Conservation (phyloP, 73 alveolate species). For the Tetrahymena malaccensis region DNA sequence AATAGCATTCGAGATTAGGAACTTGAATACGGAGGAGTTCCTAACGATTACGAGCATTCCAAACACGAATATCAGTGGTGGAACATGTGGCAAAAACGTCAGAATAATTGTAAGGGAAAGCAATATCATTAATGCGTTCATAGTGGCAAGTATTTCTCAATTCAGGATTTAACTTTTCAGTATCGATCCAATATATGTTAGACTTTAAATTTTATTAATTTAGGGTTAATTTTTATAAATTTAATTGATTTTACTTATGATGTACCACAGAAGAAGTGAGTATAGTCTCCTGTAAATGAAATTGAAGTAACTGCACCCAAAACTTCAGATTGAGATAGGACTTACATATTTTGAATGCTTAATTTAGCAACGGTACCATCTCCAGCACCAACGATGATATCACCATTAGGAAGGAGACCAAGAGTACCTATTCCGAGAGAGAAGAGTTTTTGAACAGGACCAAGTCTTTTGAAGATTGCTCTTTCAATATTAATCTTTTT, state of each 20-base stretch:
- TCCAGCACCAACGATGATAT: conserved; percentile 85
- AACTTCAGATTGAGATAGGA: conserved; percentile 57
- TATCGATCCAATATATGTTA: conserved; percentile 71
- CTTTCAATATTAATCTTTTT: conserved; percentile 48
- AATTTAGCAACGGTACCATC: conserved; percentile 86
- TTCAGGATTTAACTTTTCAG: conserved; percentile 79
- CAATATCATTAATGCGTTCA: conserved; percentile 84
- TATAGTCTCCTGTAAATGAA: conserved; percentile 78
- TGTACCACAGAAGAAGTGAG: conserved; percentile 93
- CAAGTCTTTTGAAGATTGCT: conserved; percentile 72
- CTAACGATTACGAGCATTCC: conserved; percentile 85
- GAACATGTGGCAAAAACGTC: conserved; percentile 96
- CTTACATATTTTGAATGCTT: conserved; percentile 59
- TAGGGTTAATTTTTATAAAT: conserved; percentile 3
- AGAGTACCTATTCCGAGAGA: conserved; percentile 61
- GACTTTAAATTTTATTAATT: not conserved
- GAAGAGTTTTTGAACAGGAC: conserved; percentile 75
- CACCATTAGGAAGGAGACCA: conserved; percentile 83
- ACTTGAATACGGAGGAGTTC: conserved; percentile 89
- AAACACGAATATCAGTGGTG: conserved; percentile 83
- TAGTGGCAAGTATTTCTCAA: conserved; percentile 92
- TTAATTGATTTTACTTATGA: conserved; percentile 54
- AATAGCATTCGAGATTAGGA: conserved; percentile 88
- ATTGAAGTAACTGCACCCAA: conserved; percentile 91
- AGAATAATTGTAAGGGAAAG: conserved; percentile 72